Conservation (phyloP, 1,284 basidiomycete species). For the Nidula niveotomentosa region DNA sequence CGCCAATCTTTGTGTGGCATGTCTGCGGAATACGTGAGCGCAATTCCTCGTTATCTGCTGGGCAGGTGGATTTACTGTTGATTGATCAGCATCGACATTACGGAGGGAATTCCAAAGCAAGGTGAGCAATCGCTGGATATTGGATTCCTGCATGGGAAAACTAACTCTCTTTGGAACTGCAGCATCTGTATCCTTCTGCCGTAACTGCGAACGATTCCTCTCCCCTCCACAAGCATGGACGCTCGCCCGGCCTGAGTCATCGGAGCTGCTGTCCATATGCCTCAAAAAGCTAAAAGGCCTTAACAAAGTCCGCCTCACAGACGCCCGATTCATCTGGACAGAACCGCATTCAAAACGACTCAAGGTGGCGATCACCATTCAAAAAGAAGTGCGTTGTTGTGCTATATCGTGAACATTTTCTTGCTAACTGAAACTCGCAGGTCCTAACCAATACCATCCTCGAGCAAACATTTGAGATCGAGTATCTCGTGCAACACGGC, state of each 20-base stretch:
- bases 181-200: conserved; percentile 92
- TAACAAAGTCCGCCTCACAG: conserved; percentile 92
- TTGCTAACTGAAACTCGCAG: conserved; percentile 30
- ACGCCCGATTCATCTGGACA: conserved; percentile 99
- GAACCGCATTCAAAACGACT: conserved; percentile 96
- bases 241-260: conserved; percentile 85
- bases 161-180: neutral
- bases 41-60: neutral
- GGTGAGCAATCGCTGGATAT: conserved; percentile 36
- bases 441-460: conserved; percentile 94
- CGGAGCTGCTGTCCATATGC: conserved; percentile 90
- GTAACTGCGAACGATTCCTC: conserved; percentile 96
- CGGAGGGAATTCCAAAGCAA: conserved; percentile 98
- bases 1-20: conserved; percentile 94
- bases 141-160: no score
- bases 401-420: neutral
- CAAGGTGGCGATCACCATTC: conserved; percentile 93
- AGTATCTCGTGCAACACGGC: conserved; percentile 93
- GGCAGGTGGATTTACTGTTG: neutral
- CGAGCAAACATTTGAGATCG: conserved; percentile 97
- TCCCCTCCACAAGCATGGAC: conserved; percentile 91
- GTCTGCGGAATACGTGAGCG: conserved; percentile 81
- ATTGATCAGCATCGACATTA: conserved; percentile 82
- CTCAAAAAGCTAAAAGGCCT: conserved; percentile 94
- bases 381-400: conserved; percentile 80